phyloP scores from a whole-genome alignment of 805 yeast species.

The Pichia deserticola region DNA sequence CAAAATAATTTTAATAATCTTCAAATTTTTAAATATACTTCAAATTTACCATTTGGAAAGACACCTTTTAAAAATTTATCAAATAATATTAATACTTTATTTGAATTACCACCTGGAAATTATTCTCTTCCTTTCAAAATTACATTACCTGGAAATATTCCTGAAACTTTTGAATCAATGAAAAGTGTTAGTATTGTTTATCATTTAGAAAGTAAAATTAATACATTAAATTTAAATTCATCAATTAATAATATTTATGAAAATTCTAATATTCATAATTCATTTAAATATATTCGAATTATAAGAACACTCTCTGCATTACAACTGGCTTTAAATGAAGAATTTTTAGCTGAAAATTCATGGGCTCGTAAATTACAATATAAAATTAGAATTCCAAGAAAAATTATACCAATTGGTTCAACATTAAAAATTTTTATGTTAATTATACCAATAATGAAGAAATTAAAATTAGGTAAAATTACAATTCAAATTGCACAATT shows the following conservation, averaged over 20 bases:
- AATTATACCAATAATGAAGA: conserved; percentile 42
- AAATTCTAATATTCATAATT: conserved; percentile 7
- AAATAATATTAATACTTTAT: conserved; percentile 12
- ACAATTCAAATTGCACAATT: conserved; percentile 29
- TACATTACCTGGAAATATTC: conserved; percentile 37
- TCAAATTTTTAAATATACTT: neutral
- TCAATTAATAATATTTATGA: conserved; percentile 6
- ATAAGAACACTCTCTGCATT: conserved; percentile 37
- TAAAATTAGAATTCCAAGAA: conserved; percentile 35
- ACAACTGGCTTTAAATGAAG: conserved; percentile 33
- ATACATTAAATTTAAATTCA: conserved; percentile 1
- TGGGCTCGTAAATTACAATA: conserved; percentile 51
- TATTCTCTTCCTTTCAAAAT: conserved; percentile 42
- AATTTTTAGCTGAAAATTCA: conserved; percentile 39
- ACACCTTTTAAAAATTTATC: conserved; percentile 29
- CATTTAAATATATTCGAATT: conserved; percentile 34
- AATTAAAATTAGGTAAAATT: conserved; percentile 32
- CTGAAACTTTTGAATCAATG: conserved; percentile 47
- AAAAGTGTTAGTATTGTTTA: conserved; percentile 36
- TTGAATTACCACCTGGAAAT: conserved; percentile 43
- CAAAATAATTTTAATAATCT: neutral
- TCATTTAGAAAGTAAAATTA: conserved; percentile 27
- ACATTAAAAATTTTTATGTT: conserved; percentile 34
- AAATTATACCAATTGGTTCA: conserved; percentile 42
- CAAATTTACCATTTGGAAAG: conserved; percentile 17